phyloP scores from a whole-genome alignment of 164 flowering plant genomes.

The Aristolochia fimbriata region DNA sequence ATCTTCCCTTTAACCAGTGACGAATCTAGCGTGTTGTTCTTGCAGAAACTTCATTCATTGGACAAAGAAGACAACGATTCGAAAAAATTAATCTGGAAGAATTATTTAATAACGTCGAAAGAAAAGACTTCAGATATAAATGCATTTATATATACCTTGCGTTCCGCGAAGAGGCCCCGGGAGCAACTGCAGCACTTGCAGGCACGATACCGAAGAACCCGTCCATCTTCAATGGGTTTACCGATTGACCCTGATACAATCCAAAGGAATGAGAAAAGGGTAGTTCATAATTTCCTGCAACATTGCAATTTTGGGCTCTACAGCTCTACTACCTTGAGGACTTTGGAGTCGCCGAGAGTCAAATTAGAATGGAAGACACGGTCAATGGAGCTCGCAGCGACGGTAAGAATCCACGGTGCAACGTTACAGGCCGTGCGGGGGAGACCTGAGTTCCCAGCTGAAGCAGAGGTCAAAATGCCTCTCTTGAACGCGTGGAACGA shows the following conservation, averaged over 20 bases:
- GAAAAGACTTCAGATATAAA: no score
- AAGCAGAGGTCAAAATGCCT: slow-evolving; percentile 14
- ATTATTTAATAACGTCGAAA: no score
- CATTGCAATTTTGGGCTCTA: no score
- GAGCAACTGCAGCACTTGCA: slow-evolving; percentile 7
- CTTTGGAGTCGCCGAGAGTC: slow-evolving; percentile 15
- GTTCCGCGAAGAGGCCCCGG: slow-evolving; percentile 3
- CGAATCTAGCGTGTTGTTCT: slow-evolving; percentile 7
- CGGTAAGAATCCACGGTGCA: slow-evolving; percentile 20
- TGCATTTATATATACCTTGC: slow-evolving; percentile 5
- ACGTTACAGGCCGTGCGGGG: not conserved
- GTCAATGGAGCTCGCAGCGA: slow-evolving; percentile 15
- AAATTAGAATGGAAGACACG: slow-evolving; percentile 10
- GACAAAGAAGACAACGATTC: not conserved
- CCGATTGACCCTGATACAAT: slow-evolving; percentile 4
- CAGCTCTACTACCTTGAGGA: slow-evolving; percentile 20
- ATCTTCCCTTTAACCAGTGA: slow-evolving; percentile 17
- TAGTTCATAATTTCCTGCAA: no score
- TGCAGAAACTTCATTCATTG: slow-evolving; percentile 17
- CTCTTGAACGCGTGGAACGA: slow-evolving; percentile 14
- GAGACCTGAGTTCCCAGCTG: slow-evolving; percentile 17
- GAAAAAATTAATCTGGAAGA: not conserved
- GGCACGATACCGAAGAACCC: slow-evolving; percentile 5
- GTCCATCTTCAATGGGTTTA: slow-evolving; percentile 6
- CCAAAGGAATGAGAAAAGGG: not conserved